Conservation (phyloP, 2,329 filamentous ascomycete genomes). For the Emydomyces testavorans region DNA sequence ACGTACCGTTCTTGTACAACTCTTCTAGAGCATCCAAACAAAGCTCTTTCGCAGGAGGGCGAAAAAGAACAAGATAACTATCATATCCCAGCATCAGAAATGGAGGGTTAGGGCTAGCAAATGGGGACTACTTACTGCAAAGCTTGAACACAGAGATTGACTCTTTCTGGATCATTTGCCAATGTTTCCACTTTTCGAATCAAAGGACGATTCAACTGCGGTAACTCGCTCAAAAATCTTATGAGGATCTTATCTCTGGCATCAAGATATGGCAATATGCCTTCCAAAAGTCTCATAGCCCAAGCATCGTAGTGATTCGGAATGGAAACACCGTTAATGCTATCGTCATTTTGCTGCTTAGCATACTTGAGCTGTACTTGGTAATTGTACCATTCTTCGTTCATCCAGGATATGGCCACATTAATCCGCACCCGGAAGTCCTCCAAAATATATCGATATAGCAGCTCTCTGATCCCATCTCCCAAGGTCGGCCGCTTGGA, state of each 20-base stretch:
- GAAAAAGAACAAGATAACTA: constrained; percentile 46
- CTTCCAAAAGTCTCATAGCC: constrained; percentile 70
- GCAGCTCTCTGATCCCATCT: constrained; percentile 62
- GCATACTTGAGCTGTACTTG: constrained; percentile 42
- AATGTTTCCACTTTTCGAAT: constrained; percentile 58
- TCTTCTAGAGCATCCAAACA: constrained; percentile 48
- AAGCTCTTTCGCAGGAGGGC: constrained; percentile 48
- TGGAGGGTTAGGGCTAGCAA: background rate
- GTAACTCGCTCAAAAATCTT: constrained; percentile 83
- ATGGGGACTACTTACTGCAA: constrained; percentile 38
- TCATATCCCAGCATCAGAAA: background rate
- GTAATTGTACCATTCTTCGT: constrained; percentile 97
- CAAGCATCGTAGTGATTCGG: constrained; percentile 62
- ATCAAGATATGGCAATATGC: constrained; percentile 83
- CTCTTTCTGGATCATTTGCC: constrained; percentile 52
- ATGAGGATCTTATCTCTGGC: constrained; percentile 80
- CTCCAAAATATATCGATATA: constrained; percentile 79
- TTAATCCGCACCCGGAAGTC: constrained; percentile 87
- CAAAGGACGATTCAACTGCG: constrained; percentile 60
- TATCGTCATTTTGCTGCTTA: constrained; percentile 33
- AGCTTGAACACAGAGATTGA: constrained; percentile 47
- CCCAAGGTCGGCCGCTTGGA: constrained; percentile 31
- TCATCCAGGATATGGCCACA: constrained; percentile 84
- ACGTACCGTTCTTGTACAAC: constrained; percentile 45
- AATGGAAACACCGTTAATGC: constrained; percentile 39